Base-by-base conservation (phyloP, 768 basidiomycete genomes). In the Hirschioporus abietinus region DNA sequence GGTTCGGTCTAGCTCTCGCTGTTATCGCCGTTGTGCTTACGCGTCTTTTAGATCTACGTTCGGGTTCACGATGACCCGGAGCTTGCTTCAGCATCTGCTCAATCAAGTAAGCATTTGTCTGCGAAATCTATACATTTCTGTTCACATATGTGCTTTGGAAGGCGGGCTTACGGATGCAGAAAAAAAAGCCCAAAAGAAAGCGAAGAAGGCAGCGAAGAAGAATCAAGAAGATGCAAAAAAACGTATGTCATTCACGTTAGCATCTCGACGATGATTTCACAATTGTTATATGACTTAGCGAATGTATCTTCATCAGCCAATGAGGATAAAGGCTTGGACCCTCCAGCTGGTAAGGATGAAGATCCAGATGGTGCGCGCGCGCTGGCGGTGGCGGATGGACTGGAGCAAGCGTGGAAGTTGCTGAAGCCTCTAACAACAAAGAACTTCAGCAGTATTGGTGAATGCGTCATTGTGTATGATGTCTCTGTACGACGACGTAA, bases 141-240 rank as follows among this genome's bases (percentile, higher is more conserved):
- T 1, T 52, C 58, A 60, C 8, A 18, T 25, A 24, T 25, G 3
- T 61, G 3, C 12, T 9, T 30, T 27, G 58, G 20, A 70, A 86
- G 83, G 71, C 23, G 75, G 77, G 35, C 75, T 86, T 24, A 81
- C 86, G 3, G 88, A 85, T 26, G 84, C 84, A 5, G 89, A 88
- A 76, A 92, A 92, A 76, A 92, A 93, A 74, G 90, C 90, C 0
- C 88, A 88, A 74, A 93, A 92, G 77, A 94, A 91, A 75, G 92
- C 91, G 15, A 94, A 93, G 78, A 94, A 92, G 75, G 84, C 89
- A 0, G 88, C 88, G 0, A 81, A 82, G 68, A 91, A 88, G 71
- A 80, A 80, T 0, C 81, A 85, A 68, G 90, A 90, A 64, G 89
- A 91, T 60, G 77, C 77, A 65, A 91, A 92, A 77, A 93, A 93